phyloP scores from a whole-genome alignment of 768 basidiomycete species.

The Mycena floridula region DNA sequence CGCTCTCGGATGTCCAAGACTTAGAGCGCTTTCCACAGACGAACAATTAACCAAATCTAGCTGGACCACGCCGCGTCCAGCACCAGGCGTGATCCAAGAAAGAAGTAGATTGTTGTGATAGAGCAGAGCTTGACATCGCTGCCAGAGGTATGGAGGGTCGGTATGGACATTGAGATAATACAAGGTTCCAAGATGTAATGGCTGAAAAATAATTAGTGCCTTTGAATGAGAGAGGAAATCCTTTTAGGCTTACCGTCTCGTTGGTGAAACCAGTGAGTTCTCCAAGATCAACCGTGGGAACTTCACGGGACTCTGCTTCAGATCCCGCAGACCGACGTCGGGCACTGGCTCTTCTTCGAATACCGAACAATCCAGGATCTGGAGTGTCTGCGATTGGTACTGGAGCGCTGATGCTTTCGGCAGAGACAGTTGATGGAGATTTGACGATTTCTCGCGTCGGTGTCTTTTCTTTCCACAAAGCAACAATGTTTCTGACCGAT shows the following conservation, averaged over 20 bases:
- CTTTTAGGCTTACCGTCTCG: conserved; percentile 34
- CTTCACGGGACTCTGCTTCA: not conserved
- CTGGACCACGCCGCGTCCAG: conserved; percentile 80
- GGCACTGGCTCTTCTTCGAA: conserved; percentile 32
- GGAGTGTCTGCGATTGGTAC: not conserved
- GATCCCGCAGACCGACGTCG: not conserved
- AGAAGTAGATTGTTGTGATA: conserved; percentile 82
- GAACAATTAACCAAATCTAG: conserved; percentile 84
- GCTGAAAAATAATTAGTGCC: conserved; percentile 40
- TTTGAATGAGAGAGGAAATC: conserved; percentile 2
- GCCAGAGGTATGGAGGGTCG: conserved; percentile 70
- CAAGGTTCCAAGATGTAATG: conserved; percentile 75
- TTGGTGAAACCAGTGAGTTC: conserved; percentile 4
- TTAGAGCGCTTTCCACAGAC: conserved; percentile 78
- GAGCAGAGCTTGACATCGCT: conserved; percentile 73
- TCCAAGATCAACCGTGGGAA: not conserved
- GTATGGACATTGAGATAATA: conserved; percentile 95
- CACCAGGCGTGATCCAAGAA: conserved; percentile 82
- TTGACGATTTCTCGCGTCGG: conserved; percentile 32
- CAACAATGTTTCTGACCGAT: conserved; percentile 73
- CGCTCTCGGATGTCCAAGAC: conserved; percentile 74
- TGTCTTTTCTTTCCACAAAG: conserved; percentile 75
- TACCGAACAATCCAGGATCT: conserved; percentile 44
- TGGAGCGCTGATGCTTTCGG: not conserved
- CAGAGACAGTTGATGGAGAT: conserved; percentile 21